phyloP scores from a whole-genome alignment of 306 rosid species.

The Leucaena leucocephala region DNA sequence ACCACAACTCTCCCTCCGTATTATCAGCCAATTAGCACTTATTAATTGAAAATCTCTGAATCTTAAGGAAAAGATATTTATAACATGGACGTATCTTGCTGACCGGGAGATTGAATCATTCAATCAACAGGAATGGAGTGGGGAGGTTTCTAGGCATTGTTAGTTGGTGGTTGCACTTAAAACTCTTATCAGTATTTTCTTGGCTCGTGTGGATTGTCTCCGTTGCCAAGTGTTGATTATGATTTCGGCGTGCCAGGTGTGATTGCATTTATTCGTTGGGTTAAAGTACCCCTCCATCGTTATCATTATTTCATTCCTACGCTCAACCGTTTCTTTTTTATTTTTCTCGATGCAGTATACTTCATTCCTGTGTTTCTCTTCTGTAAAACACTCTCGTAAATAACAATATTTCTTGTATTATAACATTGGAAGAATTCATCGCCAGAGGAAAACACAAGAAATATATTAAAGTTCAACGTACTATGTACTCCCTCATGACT shows the following conservation, averaged over 20 bases:
- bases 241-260: not conserved
- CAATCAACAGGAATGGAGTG: not conserved
- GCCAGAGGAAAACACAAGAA: not conserved
- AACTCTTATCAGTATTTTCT: not conserved
- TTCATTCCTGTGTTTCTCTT: not conserved
- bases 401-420: not conserved
- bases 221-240: not conserved
- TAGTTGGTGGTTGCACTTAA: not conserved
- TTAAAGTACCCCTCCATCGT: not conserved
- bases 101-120: not conserved
- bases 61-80: not conserved
- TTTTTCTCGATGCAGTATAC: not conserved
- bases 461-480: not conserved
- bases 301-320: not conserved
- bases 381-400: not conserved
- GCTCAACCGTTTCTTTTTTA: not conserved
- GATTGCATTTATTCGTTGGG: constrained; percentile 5
- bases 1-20: not conserved
- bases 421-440: not conserved
- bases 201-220: not conserved
- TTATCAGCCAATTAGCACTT: not conserved
- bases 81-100: not conserved
- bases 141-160: not conserved
- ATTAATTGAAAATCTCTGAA: not conserved
- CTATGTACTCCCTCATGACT: not conserved